Percentiles rank a stretch among this genome's conserved stretches.
Conservation (phyloP, 495 filamentous ascomycete species). For the Neurospora tetraspora region DNA sequence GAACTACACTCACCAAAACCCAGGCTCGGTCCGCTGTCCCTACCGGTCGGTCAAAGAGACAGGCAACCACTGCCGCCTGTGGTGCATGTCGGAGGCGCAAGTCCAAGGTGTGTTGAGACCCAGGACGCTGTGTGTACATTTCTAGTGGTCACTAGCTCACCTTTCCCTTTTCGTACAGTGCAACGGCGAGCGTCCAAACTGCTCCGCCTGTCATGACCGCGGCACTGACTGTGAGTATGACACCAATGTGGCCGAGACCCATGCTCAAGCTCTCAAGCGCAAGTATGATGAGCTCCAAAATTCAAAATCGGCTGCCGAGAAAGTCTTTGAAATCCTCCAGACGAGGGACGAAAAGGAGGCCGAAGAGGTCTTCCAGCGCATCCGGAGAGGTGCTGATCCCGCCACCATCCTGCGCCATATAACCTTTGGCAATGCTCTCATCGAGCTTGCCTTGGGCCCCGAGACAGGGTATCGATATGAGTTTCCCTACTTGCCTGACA, state of each 20-base stretch:
- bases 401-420: constrained; percentile 25
- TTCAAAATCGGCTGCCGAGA: constrained; percentile 24
- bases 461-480: constrained; percentile 30
- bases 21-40: not conserved
- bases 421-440: constrained; percentile 28
- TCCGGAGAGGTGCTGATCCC: constrained; percentile 27
- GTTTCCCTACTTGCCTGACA: constrained; percentile 29
- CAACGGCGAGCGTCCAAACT: constrained; percentile 27
- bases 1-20: not conserved
- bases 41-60: constrained; percentile 18
- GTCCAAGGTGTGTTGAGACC: constrained; percentile 34
- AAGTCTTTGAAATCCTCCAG: constrained; percentile 25
- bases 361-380: constrained; percentile 25
- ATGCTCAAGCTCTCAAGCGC: constrained; percentile 32
- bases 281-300: constrained; percentile 27
- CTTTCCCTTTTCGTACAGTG: constrained; percentile 18
- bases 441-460: constrained; percentile 27
- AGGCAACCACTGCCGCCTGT: constrained; percentile 42
- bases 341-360: constrained; percentile 23
- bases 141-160: not conserved
- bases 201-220: constrained; percentile 25
- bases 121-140: not conserved
- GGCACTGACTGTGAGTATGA: constrained; percentile 28
- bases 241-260: constrained; percentile 28
- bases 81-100: constrained; percentile 46